phyloP scores from a whole-genome alignment of 129 eudicot species.

The Chrysanthemum seticuspe region DNA sequence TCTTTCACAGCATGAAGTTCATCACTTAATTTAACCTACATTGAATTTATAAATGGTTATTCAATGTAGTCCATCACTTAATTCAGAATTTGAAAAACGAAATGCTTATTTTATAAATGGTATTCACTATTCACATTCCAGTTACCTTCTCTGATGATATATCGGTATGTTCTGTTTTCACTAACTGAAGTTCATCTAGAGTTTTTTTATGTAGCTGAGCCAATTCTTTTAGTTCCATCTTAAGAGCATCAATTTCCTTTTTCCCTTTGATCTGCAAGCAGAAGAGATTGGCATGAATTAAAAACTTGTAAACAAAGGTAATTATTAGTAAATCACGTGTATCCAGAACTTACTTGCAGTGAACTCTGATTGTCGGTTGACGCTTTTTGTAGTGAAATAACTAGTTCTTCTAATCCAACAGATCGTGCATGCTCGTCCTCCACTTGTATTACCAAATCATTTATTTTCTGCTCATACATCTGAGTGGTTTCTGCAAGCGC shows the following conservation, averaged over 20 bases:
- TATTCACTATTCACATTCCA: neutral
- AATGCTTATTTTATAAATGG: neutral
- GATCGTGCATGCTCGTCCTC: conserved; percentile 48
- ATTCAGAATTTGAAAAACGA: neutral
- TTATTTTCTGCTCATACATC: conserved; percentile 69
- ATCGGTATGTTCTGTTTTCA: conserved; percentile 45
- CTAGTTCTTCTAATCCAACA: conserved; percentile 47
- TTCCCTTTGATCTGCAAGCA: conserved; percentile 43
- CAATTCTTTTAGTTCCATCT: conserved; percentile 47
- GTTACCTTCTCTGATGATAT: conserved; percentile 74
- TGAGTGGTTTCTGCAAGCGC: conserved; percentile 74
- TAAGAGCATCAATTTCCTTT: conserved; percentile 53
- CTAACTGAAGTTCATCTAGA: conserved; percentile 46
- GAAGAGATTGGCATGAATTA: neutral
- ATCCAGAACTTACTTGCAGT: conserved; percentile 43
- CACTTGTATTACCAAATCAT: conserved; percentile 46
- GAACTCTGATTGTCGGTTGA: conserved; percentile 46
- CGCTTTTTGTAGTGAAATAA: conserved; percentile 36
- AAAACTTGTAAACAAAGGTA: too few species aligned
- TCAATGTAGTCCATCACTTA: too few species aligned
- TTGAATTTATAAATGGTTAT: neutral
- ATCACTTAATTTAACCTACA: conserved; percentile 46
- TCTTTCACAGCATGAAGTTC: conserved; percentile 61
- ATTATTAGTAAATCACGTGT: too few species aligned
- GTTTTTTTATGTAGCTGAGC: conserved; percentile 50